These are phyloP conservation scores for Dryas drummondii DNA, from an alignment of 306 rosid genomes.

Conservation along the genomic window DNA sequence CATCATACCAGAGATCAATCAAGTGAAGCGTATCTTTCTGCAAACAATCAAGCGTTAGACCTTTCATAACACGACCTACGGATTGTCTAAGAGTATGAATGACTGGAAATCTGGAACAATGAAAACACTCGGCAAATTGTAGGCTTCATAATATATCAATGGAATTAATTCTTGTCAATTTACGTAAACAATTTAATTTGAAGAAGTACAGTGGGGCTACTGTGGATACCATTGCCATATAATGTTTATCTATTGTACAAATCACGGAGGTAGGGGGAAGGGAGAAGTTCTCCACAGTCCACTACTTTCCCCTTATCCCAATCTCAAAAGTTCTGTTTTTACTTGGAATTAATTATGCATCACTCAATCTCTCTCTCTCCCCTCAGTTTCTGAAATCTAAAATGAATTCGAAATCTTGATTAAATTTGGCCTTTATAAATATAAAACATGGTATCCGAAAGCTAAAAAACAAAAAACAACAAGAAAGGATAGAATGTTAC, in stretches of 20 bases:
- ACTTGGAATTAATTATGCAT: not conserved
- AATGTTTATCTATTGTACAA: not conserved
- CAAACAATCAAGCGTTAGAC: not conserved
- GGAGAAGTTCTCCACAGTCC: not conserved
- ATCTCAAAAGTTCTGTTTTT: not conserved
- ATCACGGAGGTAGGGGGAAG: not conserved
- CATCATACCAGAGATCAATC: conserved; percentile 27
- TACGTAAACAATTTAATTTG: not conserved
- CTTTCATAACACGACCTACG: not conserved
- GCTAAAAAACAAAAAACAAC: not conserved
- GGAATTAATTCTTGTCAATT: not conserved
- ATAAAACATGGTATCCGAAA: not conserved
- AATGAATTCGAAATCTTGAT: not conserved
- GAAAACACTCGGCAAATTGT: not conserved
- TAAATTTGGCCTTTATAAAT: not conserved
- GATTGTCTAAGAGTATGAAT: not conserved
- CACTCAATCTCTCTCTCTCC: not conserved
- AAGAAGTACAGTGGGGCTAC: not conserved
- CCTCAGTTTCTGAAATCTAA: not conserved
- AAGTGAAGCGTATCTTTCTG: not conserved
- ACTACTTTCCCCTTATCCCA: not conserved
- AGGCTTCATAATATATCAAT: not conserved
- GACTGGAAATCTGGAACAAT: not conserved
- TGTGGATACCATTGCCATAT: not conserved
- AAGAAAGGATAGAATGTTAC: not conserved